Conservation (phyloP, 108 stramenopile genomes). For the Skeletonema menzelii region DNA sequence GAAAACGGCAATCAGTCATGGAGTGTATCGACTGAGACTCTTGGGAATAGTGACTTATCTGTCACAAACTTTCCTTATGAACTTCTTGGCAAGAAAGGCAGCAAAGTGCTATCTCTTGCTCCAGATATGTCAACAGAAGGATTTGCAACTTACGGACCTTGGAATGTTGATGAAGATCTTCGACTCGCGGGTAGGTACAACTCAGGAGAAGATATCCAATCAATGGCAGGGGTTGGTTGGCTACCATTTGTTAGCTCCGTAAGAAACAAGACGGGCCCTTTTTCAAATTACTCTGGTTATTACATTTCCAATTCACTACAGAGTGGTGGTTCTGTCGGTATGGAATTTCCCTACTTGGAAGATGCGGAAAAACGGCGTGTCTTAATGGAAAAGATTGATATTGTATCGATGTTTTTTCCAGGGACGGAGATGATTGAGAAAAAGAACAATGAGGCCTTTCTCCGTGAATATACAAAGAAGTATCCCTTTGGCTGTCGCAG, state of each 20-base stretch:
- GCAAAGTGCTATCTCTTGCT: neutral
- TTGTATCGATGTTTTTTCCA: neutral
- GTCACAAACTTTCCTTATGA: neutral
- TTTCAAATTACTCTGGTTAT: neutral
- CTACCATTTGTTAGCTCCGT: neutral
- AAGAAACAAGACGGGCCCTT: neutral
- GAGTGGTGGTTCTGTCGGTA: neutral
- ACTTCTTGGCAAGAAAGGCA: neutral
- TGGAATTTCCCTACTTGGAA: neutral
- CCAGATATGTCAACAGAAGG: neutral
- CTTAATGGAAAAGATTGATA: neutral
- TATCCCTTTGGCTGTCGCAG: slow-evolving; percentile 5
- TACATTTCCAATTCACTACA: neutral
- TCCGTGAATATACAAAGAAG: neutral
- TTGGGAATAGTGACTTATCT: neutral
- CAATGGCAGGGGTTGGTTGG: neutral
- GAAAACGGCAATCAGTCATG: neutral
- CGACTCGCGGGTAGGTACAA: neutral
- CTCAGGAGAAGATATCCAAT: slow-evolving; percentile 9
- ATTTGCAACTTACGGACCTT: neutral
- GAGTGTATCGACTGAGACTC: neutral
- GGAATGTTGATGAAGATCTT: neutral
- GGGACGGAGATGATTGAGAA: neutral
- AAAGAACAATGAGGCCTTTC: neutral
- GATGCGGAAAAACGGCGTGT: neutral